These are phyloP conservation scores for Margaritispora aquatica DNA, from an alignment of 495 filamentous ascomycete genomes.

Conservation along the genomic window DNA sequence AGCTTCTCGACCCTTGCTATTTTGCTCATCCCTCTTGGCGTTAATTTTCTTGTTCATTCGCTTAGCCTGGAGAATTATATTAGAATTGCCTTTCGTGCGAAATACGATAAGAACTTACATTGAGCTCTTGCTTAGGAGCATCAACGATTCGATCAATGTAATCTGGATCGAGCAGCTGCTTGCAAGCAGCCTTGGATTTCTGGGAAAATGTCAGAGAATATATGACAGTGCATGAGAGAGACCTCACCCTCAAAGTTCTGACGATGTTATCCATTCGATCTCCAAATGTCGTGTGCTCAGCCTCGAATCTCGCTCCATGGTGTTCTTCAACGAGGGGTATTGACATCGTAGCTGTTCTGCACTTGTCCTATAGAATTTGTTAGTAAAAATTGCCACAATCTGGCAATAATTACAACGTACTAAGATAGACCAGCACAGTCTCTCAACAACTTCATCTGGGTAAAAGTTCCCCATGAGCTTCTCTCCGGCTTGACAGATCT, in stretches of 20 bases:
- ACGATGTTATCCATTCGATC: conserved; percentile 10
- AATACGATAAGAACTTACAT: conserved; percentile 5
- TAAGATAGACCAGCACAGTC: conserved; percentile 14
- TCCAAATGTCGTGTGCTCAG: background rate
- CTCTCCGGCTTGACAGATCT: conserved; percentile 7
- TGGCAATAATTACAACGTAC: conserved; percentile 6
- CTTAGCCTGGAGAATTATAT: conserved; percentile 5
- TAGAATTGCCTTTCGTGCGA: background rate
- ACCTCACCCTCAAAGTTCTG: conserved; percentile 1
- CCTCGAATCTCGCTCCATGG: conserved; percentile 3
- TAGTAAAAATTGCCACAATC: background rate
- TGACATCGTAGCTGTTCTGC: background rate
- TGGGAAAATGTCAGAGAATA: conserved; percentile 2
- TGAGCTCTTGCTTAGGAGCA: conserved; percentile 6
- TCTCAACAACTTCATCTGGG: conserved; percentile 12
- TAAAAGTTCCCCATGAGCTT: conserved; percentile 3
- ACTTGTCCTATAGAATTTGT: background rate
- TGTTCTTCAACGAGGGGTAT: background rate
- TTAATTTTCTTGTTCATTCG: conserved; percentile 14
- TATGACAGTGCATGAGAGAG: background rate
- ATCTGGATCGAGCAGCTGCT: conserved; percentile 14
- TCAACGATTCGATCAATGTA: conserved; percentile 13
- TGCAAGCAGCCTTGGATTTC: conserved; percentile 18
- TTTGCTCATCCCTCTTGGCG: conserved; percentile 8
- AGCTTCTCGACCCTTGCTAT: no score